Conservation (phyloP, 495 filamentous ascomycete genomes). For the Hypoxylon fragiforme region DNA sequence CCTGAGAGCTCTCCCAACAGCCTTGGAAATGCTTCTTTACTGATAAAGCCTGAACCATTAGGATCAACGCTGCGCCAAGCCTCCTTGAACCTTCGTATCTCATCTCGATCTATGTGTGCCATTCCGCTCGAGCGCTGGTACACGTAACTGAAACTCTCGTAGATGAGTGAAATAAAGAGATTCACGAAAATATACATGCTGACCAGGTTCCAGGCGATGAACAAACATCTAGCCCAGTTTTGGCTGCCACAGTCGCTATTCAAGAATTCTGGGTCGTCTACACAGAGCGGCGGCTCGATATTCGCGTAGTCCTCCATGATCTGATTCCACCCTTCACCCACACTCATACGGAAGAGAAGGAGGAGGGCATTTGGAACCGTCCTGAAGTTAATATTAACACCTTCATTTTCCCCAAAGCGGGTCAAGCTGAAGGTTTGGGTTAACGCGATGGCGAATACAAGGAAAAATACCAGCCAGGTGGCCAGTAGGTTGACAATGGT, state of each 20-base stretch:
- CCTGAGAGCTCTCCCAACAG: slow-evolving; percentile 90
- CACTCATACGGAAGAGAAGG: slow-evolving; percentile 87
- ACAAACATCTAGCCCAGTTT: slow-evolving; percentile 82
- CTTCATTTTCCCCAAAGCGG: slow-evolving; percentile 74
- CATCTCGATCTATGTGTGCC: slow-evolving; percentile 83
- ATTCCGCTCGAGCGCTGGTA: slow-evolving; percentile 91
- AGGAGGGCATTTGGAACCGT: slow-evolving; percentile 93
- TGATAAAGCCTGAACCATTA: slow-evolving; percentile 85
- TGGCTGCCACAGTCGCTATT: slow-evolving; percentile 91
- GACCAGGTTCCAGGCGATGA: slow-evolving; percentile 97
- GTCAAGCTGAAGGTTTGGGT: slow-evolving; percentile 97
- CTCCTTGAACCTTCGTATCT: slow-evolving; percentile 95
- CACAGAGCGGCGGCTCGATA: slow-evolving; percentile 76
- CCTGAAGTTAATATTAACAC: slow-evolving; percentile 86
- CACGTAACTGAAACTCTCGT: slow-evolving; percentile 99
- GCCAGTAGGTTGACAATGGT: slow-evolving; percentile 91
- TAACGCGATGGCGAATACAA: slow-evolving; percentile 94
- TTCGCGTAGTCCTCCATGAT: slow-evolving; percentile 95
- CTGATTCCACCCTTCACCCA: slow-evolving; percentile 93
- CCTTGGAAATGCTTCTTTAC: slow-evolving; percentile 87
- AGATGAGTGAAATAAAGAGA: slow-evolving; percentile 97
- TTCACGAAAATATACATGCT: slow-evolving; percentile 99
- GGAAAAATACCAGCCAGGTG: slow-evolving; percentile 95
- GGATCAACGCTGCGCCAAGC: slow-evolving; percentile 97
- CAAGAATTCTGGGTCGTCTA: slow-evolving; percentile 65